These are phyloP conservation scores for Tolypocladium amazonense DNA, from an alignment of 2,329 filamentous ascomycete genomes.

Conservation along the genomic window DNA sequence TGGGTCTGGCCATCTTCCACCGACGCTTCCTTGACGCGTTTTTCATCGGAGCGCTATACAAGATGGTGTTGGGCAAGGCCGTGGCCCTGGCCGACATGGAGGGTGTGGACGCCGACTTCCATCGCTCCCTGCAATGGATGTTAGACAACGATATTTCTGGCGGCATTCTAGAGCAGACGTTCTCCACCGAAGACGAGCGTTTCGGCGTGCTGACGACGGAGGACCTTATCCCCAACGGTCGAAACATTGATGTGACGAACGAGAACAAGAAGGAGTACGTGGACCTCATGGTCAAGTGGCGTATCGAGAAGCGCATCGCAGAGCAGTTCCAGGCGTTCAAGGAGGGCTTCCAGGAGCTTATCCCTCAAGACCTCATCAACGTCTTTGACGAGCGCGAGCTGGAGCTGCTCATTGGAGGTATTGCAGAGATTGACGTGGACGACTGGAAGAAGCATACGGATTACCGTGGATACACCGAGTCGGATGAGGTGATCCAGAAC, in stretches of 20 bases:
- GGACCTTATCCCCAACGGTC: conserved; percentile 81
- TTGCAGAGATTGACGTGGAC: conserved; percentile 98
- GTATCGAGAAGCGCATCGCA: conserved; percentile 95
- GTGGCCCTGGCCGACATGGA: conserved; percentile 94
- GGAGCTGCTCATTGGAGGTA: conserved; percentile 92
- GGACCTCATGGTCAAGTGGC: conserved; percentile 97
- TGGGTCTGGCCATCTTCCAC: conserved; percentile 96
- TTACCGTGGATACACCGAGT: conserved; percentile 96
- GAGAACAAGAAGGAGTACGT: conserved; percentile 99
- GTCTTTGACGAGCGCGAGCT: conserved; percentile 98
- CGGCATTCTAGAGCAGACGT: conserved; percentile 88
- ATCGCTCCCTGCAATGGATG: conserved; percentile 94
- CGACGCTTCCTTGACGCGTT: conserved; percentile 95
- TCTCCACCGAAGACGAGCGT: conserved; percentile 93
- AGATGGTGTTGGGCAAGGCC: conserved; percentile 95
- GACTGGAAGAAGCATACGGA: conserved; percentile 99
- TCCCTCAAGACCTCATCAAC: conserved; percentile 91
- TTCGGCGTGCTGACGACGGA: conserved; percentile 93
- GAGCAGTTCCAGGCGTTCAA: conserved; percentile 99
- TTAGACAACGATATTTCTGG: conserved; percentile 93
- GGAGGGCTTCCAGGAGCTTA: conserved; percentile 93
- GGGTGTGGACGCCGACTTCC: conserved; percentile 95
- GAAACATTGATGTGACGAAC: conserved; percentile 92
- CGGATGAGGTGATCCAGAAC: conserved; percentile 92
- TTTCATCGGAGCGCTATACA: conserved; percentile 98